Conservation (phyloP, 805 yeast species). For the Kuraishia ogatae region DNA sequence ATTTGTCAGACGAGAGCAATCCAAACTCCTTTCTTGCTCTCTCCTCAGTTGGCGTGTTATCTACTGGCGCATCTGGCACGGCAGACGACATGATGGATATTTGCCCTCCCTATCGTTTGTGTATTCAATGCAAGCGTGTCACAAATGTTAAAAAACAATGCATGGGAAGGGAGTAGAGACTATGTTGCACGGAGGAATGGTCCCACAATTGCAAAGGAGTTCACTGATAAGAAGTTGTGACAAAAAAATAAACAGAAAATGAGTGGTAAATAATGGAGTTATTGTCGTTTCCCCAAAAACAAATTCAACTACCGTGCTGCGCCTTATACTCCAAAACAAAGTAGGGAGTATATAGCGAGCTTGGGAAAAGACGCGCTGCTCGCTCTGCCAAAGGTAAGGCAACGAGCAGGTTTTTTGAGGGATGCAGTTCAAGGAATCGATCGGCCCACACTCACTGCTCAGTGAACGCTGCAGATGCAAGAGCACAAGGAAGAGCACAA, state of each 20-base stretch:
- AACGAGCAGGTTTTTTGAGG: background rate
- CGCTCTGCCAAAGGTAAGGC: background rate
- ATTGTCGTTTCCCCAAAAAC: background rate
- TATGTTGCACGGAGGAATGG: background rate
- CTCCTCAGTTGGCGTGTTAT: constrained; percentile 17
- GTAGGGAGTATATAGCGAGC: background rate
- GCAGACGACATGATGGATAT: constrained; percentile 4
- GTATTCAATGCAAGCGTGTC: background rate
- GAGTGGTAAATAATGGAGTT: background rate
- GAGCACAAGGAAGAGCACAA: background rate
- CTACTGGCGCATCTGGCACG: constrained; percentile 26
- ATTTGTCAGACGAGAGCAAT: constrained; percentile 50
- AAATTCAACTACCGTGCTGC: background rate
- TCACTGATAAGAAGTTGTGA: background rate
- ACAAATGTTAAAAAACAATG: background rate
- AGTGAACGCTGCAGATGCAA: background rate
- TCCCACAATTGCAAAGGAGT: background rate
- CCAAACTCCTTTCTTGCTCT: constrained; percentile 70
- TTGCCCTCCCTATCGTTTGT: background rate
- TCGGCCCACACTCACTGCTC: no score
- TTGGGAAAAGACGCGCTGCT: background rate
- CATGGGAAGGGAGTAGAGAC: background rate
- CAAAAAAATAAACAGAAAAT: background rate
- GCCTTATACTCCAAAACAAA: background rate
- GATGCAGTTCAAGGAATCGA: background rate